Conservation (phyloP, 345 rosid species). For the Mercurialis annua region DNA sequence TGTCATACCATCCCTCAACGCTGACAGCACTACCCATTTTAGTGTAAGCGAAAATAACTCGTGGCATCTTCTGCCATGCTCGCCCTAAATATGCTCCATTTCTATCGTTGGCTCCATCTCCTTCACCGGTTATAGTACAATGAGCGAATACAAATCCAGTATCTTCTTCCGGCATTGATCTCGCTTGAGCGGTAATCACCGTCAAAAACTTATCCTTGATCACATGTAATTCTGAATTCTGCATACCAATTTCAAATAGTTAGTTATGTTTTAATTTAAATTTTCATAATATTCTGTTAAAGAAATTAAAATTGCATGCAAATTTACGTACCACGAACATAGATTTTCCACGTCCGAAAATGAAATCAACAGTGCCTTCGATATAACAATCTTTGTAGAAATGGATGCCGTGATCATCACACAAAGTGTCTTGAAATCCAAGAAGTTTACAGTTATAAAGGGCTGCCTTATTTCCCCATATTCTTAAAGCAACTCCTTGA, state of each 20-base stretch:
- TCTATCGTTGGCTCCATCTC: no score
- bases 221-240: conserved; percentile 41
- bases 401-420: conserved; percentile 61
- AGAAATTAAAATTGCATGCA: no score
- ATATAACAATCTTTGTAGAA: conserved; percentile 66
- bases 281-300: no score
- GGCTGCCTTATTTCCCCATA: conserved; percentile 47
- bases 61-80: conserved; percentile 53
- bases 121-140: background rate
- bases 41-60: conserved; percentile 48
- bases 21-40: conserved; percentile 33
- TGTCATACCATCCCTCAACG: conserved; percentile 49
- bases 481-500: conserved; percentile 61
- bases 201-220: conserved; percentile 33
- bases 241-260: background rate
- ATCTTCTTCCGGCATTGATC: conserved; percentile 28
- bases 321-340: conserved; percentile 64
- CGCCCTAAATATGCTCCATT: conserved; percentile 47
- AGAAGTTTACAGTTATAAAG: conserved; percentile 52
- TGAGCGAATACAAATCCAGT: conserved; percentile 6
- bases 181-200: conserved; percentile 63
- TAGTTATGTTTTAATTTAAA: no score
- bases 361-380: conserved; percentile 43
- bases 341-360: conserved; percentile 38
- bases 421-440: conserved; percentile 73